Evolutionary conservation across 495 filamentous ascomycete species (phyloP), one percentile per base, ranked within the genome.

Genomic region (Talaromyces ruber): DNA sequence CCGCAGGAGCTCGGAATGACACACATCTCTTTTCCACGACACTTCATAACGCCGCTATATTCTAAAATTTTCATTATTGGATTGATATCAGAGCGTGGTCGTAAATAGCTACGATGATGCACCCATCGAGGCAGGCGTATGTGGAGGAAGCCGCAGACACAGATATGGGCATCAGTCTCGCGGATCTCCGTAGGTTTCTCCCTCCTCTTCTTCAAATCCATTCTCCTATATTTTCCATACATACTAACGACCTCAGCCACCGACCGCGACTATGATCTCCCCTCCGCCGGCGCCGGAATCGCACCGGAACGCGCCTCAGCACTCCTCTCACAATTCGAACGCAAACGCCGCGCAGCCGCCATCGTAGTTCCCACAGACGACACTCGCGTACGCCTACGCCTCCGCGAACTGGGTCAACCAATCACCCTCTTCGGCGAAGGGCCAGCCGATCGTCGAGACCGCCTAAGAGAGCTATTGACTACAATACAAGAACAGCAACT

Each of bases 351-450:
- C 69, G 93, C 91, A 6, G 93, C 93, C 9, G 87, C 89, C 12
- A 92, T 97, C 67, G 87, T 87, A n/a, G 95, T 99, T 3, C 94
- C 94, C 4, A 99, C 94, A 58, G 92, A 96, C 67, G 95, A 99
- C 79, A 88, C 82, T 28, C 86, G 88, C 64, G 93, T 99, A 37
- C 88, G 92, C 43, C 76, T 83, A 25, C 85, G 85, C 37, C 77
- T 98, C 58, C 87, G 95, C 66, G 87, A 93, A 66, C 79, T 97
- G 37, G 90, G 89, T 11, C 87, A 99, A 70, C 95, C 94, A 2
- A 88, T 98, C 60, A 99, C 95, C 5, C 81, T 98, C 0, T 99
- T 99, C 66, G 94, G 91, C 51, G 94, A 99, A 79, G 92, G 91
- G 6, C 88, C 88, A 0, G 86, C 79, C 6, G 93, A 98, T 66